Evolutionary conservation across 805 yeast species (phyloP), one percentile per base, ranked within the genome.

Genomic region (Candida vartiovaarae): DNA sequence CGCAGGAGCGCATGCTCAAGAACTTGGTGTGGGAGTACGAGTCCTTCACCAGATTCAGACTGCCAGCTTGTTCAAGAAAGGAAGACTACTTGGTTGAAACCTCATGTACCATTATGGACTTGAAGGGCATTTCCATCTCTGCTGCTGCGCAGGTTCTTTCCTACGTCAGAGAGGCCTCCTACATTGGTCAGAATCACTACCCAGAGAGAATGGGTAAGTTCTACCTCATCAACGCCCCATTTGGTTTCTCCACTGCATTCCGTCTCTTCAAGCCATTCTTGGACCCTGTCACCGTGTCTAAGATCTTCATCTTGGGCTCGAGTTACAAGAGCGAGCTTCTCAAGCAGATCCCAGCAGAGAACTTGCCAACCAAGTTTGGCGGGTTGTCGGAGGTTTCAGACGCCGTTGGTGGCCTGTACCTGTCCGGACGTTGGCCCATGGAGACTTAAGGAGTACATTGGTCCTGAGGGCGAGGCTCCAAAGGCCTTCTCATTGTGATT

Each of bases 121-220:
- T 93, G 63, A 93, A 93, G 70, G 97, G 97, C 31, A 89, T 91
- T 45, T 86, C 96, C 26, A 72, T 93, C 47, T 71, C 84, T 25
- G 68, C 93, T 39, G 95, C 95, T 26, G 80, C 82, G 51, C 87
- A 83, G 62, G 99, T 93, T 36, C 72, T 88, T 51, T 72, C 82
- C 9, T 93, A 89, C 66, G 95, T 93, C 43, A 81, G 82, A 63
- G 97, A 90, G 67, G 96, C 99, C 8, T 86, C 96, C 10, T 71
- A 76, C 58, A 87, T 93, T 57, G 96, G 98, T 47, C 99, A 93
- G 72, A 87, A 93, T 70, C 91, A 86, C 68, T 93, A 93, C 64
- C 99, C 99, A 11, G 99, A 93, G 74, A 84, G 98, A 67, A 93
- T 93, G 99, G 99, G 99, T 61, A 89, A 86, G 66, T 93, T 91